Evolutionary conservation across 2,329 filamentous ascomycete genomes (phyloP), one percentile per base, ranked within the genome.

Genomic region (Alternaria alternata): DNA sequence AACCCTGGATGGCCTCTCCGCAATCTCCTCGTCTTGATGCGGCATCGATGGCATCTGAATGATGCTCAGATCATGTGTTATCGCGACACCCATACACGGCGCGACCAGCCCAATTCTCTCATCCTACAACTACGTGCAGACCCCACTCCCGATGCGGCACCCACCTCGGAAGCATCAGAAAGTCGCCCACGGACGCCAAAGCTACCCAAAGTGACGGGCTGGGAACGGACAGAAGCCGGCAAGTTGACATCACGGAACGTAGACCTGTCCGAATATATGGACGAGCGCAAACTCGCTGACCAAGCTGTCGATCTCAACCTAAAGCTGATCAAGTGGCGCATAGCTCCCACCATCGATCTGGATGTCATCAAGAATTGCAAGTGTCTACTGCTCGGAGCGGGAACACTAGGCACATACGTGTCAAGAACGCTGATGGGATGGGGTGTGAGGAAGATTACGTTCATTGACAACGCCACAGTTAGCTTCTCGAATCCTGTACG

Each of bases 301-400:
- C 93, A 96, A 76, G 93, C 94, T 0, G 94, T 98, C 9, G 95
- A 99, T 73, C 85, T 99, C 59, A 99, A 99, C 73, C 84, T 98
- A 61, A 98, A 98, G 80, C 85, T 99, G 59, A 99, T 99, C 89
- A 99, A 97, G 81, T 99, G 95, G 95, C 89, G 95, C 39, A 93
- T 99, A 71, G 92, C 93, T 7, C 95, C 95, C 0, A 89, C 89
- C 51, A 86, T 99, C 41, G 87, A 98, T 75, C 86, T 99, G 9
- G 93, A 97, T 30, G 87, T 87, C 30, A 94, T 98, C 75, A 97
- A 97, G 74, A 87, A 90, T 58, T 94, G 93, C 4, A 96, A 89
- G 74, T 99, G 95, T 74, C 85, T 99, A 16, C 82, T 99, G 3
- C 87, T 99, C 1, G 95, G 95, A 5, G 93, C 95, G 0, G 95